Evolutionary conservation across 352 stramenopile genomes (phyloP), one percentile per base, ranked within the genome.

Genomic region (Pythium grandisporangium): DNA sequence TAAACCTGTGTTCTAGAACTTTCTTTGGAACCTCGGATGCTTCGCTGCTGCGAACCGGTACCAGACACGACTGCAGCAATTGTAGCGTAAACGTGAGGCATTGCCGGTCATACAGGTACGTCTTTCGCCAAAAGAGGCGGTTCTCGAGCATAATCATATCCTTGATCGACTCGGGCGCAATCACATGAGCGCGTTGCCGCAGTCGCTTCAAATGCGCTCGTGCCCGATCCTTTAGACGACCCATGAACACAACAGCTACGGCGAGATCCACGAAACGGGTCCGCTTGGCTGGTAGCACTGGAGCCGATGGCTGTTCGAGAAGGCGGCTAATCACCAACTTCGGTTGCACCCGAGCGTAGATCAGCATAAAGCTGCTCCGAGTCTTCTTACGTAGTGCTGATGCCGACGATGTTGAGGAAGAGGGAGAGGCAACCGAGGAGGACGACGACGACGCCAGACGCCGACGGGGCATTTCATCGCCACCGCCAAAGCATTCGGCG

Each of bases 341-440:
- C 1, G 76, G 58, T 25, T 63, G 60, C 17, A 66, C 63, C 23
- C 77, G 73, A 10, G 77, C 64, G 44, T 94, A 94, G 32, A 93
- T 73, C 6, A 94, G 58, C 79, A 94, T 93, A 30, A 94, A 94
- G 44, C 77, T 90, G 42, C 79, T 94, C 26, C 77, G 69, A 22
- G 68, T 92, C 53, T 89, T 92, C 63, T 89, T 86, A 14, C 64
- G 55, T 17, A 57, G 41, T 2, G 51, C 42, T 34, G 55, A 55
- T 2, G 45, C 42, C 5, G 40, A 40, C 26, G 35, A 45, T 3
- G 41, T 20, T 20, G 25, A 23, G 0, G 7, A n/a, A n/a, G n/a
- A n/a, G n/a, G n/a, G n/a, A n/a, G n/a, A n/a, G n/a, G n/a, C n/a
- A n/a, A n/a, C n/a, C n/a, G n/a, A n/a, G n/a, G n/a, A n/a, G n/a